Conservation (phyloP, 139 green algal species). For the Chlorokybus atmophyticus region DNA sequence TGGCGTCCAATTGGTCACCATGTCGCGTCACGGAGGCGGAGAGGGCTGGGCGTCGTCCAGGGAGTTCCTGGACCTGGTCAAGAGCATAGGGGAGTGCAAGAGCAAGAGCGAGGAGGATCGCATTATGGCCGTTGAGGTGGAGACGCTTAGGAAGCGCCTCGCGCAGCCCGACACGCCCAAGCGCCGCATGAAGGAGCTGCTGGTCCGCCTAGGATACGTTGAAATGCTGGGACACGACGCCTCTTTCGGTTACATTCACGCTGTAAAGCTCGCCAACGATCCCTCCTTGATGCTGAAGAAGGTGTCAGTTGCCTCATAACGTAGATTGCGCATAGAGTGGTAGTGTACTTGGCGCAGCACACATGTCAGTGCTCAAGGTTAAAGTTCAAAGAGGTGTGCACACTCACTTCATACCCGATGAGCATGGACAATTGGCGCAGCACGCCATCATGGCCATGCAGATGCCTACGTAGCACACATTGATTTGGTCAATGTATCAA, state of each 20-base stretch:
- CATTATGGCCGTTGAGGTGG: conserved; percentile 74
- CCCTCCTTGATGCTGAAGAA: conserved; percentile 48
- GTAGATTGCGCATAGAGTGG: too few species aligned
- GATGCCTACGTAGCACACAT: too few species aligned
- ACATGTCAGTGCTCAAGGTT: too few species aligned
- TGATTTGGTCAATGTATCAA: too few species aligned
- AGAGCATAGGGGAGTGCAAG: conserved; percentile 58
- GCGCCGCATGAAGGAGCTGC: conserved; percentile 66
- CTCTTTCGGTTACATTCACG: conserved; percentile 72
- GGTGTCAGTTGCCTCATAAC: too few species aligned
- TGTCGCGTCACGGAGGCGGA: too few species aligned
- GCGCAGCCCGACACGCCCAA: conserved; percentile 25
- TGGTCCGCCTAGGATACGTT: conserved; percentile 88
- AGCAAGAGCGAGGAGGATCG: conserved; percentile 60
- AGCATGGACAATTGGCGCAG: too few species aligned
- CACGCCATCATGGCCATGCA: too few species aligned
- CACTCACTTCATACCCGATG: too few species aligned
- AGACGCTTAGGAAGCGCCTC: conserved; percentile 54
- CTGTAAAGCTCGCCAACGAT: conserved; percentile 51
- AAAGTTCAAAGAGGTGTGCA: too few species aligned
- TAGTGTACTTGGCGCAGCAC: too few species aligned
- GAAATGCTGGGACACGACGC: conserved; percentile 97
- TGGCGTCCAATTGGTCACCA: too few species aligned
- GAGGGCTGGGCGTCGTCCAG: conserved; percentile 19
- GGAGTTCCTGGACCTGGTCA: conserved; percentile 48